phyloP scores from a whole-genome alignment of 169 alveolate species.

The Plasmodium adleri region DNA sequence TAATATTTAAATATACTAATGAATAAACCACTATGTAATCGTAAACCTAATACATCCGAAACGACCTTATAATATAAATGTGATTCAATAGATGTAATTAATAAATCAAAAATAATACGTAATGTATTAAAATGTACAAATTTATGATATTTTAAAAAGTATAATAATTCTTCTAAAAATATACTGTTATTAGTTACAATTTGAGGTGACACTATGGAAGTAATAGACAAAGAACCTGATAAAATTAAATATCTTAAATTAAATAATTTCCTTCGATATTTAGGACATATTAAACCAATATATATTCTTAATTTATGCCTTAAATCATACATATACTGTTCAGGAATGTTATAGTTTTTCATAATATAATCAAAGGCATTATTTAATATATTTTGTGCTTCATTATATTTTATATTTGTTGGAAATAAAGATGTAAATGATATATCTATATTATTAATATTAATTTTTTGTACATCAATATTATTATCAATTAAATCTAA shows the following conservation, averaged over 20 bases:
- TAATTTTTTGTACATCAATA: constrained; percentile 28
- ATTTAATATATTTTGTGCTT: constrained; percentile 26
- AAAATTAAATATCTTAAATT: constrained; percentile 49
- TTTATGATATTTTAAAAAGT: constrained; percentile 56
- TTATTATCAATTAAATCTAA: constrained; percentile 51
- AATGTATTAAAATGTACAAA: constrained; percentile 40
- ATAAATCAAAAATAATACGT: constrained; percentile 42
- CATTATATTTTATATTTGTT: constrained; percentile 25
- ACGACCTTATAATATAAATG: constrained; percentile 67
- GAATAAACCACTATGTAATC: constrained; percentile 70
- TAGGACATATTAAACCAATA: constrained; percentile 72
- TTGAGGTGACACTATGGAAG: constrained; percentile 46
- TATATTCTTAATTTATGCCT: constrained; percentile 73
- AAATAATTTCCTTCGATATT: constrained; percentile 62
- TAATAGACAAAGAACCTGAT: constrained; percentile 62
- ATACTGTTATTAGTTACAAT: constrained; percentile 41
- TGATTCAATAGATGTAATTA: constrained; percentile 61
- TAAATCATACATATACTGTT: constrained; percentile 39
- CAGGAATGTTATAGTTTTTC: constrained; percentile 23
- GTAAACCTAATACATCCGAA: constrained; percentile 61
- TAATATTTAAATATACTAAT: constrained; percentile 67
- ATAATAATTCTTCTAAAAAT: constrained; percentile 65
- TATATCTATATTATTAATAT: constrained; percentile 32
- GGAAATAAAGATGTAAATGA: constrained; percentile 67
- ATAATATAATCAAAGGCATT: constrained; percentile 38